phyloP scores from a whole-genome alignment of 2,329 filamentous ascomycete genomes.

The Pyrenochaeta sp. region DNA sequence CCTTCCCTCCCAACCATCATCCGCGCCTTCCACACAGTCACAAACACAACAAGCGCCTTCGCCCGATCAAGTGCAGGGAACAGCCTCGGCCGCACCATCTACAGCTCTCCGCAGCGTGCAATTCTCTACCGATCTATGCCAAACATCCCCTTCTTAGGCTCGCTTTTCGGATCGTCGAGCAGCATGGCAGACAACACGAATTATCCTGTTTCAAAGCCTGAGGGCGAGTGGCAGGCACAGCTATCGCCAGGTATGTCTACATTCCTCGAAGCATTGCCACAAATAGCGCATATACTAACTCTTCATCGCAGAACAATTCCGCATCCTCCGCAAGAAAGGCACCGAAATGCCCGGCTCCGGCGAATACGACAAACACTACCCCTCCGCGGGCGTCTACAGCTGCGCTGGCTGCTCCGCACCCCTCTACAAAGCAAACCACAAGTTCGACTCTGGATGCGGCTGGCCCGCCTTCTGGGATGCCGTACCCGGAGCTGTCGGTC shows the following conservation, averaged over 20 bases:
- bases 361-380: conserved; percentile 86
- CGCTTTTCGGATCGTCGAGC: conserved; percentile 72
- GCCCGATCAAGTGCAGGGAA: conserved; percentile 45
- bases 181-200: conserved; percentile 64
- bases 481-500: conserved; percentile 85
- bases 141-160: conserved; percentile 78
- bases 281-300: conserved; percentile 7
- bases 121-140: conserved; percentile 67
- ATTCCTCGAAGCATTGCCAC: background rate
- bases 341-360: conserved; percentile 85
- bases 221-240: conserved; percentile 89
- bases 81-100: conserved; percentile 45
- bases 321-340: conserved; percentile 88
- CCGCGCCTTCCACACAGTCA: conserved; percentile 57
- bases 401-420: conserved; percentile 88
- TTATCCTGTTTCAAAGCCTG: conserved; percentile 80
- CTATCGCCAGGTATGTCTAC: conserved; percentile 70
- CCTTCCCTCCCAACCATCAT: conserved; percentile 57
- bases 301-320: conserved; percentile 81
- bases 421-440: conserved; percentile 91
- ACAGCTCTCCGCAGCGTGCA: conserved; percentile 37
- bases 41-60: conserved; percentile 53
- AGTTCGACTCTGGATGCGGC: conserved; percentile 95
- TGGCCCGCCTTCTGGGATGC: conserved; percentile 99
- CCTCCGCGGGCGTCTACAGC: conserved; percentile 78